Base-by-base conservation (phyloP, 306 rosid species). In the Trichosanthes truncata region DNA sequence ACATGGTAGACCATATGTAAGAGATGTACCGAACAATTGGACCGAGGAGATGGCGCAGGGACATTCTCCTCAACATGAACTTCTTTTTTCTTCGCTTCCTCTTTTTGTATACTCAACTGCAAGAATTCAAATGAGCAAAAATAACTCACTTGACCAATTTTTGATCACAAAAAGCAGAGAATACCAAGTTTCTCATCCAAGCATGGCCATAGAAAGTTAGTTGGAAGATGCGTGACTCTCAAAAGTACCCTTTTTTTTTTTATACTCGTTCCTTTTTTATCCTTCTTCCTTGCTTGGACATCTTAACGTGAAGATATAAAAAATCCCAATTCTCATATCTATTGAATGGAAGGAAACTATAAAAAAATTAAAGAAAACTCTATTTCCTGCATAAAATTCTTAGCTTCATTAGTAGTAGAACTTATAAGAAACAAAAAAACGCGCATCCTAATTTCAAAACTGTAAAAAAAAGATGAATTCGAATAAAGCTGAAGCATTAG, bases 21-120 rank as follows among this genome's bases (percentile, higher is more conserved):
- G 45, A 41, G 72, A 25, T 68, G 83, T 87, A 95, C 99, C 51
- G 99, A 17, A 78, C 97, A 95, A 85, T 95, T 95, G 83, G 97
- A 91, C 38, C 96, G 89, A 36, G 93, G 97, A 80, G 99, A 93
- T 6, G 99, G 99, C 10, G 97, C 96, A 55, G 97, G 94, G 82
- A 91, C 97, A 67, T 95, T 91, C 77, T 95, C 99, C 81, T 95
- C 97, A 9, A 91, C 86, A 48, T 83, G 97, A 29, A 95, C 96
- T 68, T 95, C 97, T 83, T 91, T 95, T 89, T 95, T 95, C 83
- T 93, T 95, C 3, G 97, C 99, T 78, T 95, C 99, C 81, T 95
- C 99, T 74, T 93, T 95, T 84, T 93, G 97, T 53, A 90, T 95
- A 77, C 81, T 93, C 84, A 85, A 82, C 97, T 93, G 82, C 77